phyloP scores from a whole-genome alignment of 306 rosid species.

The Quercus gilva region DNA sequence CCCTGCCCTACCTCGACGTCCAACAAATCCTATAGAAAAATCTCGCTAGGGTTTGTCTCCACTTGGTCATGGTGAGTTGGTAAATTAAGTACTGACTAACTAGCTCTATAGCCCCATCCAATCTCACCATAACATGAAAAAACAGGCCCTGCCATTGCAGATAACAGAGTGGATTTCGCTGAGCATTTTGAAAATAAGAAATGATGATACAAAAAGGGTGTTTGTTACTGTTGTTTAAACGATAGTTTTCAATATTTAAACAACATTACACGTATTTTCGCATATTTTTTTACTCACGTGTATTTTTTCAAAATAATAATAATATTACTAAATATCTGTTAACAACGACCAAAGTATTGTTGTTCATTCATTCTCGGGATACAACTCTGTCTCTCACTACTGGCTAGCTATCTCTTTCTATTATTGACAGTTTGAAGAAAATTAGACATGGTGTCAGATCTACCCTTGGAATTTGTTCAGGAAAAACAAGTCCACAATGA shows the following conservation, averaged over 20 bases:
- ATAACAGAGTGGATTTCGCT: neutral
- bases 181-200: neutral
- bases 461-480: neutral
- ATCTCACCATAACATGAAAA: too few species aligned
- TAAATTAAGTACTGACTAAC: too few species aligned
- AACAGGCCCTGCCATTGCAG: too few species aligned
- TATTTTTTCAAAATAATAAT: too few species aligned
- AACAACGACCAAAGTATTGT: too few species aligned
- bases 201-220: neutral
- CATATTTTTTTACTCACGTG: too few species aligned
- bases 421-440: neutral
- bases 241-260: too few species aligned
- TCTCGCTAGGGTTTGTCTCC: neutral
- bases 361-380: neutral
- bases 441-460: neutral
- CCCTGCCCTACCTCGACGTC: neutral
- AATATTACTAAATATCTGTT: too few species aligned
- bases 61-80: neutral
- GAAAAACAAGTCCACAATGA: neutral
- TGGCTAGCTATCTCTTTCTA: too few species aligned
- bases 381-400: neutral
- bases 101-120: too few species aligned
- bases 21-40: neutral
- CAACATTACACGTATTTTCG: too few species aligned
- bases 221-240: too few species aligned